These are phyloP conservation scores for Naegleria lovaniensis DNA, from an alignment of 208 protist genomes.

Conservation along the genomic window DNA sequence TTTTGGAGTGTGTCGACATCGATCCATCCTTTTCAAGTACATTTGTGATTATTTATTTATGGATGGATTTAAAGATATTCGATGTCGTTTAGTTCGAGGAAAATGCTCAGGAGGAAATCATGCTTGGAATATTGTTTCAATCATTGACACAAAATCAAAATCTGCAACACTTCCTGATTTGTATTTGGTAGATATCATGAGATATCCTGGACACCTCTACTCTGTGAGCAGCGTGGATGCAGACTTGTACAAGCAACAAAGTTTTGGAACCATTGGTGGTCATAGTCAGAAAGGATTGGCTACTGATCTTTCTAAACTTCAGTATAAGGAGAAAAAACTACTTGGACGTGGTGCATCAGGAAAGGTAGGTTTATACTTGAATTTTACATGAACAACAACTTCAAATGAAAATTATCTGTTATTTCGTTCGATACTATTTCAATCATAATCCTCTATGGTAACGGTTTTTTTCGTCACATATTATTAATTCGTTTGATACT, in stretches of 20 bases:
- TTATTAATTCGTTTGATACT: too few relatives aligned
- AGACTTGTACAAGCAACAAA: background rate
- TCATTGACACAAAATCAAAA: background rate
- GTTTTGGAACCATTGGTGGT: background rate
- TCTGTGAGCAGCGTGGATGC: background rate
- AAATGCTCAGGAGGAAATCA: background rate
- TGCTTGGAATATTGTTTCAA: background rate
- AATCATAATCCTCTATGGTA: too few relatives aligned
- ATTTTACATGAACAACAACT: too few relatives aligned
- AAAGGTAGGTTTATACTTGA: too few relatives aligned
- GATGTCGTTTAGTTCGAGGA: slow-evolving; percentile 34
- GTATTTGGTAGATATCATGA: background rate
- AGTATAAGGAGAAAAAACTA: background rate
- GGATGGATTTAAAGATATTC: background rate
- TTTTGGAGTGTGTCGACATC: slow-evolving; percentile 36
- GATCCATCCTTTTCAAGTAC: slow-evolving; percentile 39
- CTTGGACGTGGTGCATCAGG: background rate
- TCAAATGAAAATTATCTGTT: too few relatives aligned
- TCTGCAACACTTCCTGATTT: background rate
- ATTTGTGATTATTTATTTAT: slow-evolving; percentile 30
- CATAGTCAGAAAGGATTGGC: background rate
- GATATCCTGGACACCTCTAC: background rate
- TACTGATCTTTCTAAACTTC: background rate
- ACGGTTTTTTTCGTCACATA: too few relatives aligned
- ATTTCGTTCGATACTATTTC: too few relatives aligned